These are phyloP conservation scores for Cytidiella melzeri DNA, from an alignment of 768 basidiomycete genomes.

Conservation along the genomic window DNA sequence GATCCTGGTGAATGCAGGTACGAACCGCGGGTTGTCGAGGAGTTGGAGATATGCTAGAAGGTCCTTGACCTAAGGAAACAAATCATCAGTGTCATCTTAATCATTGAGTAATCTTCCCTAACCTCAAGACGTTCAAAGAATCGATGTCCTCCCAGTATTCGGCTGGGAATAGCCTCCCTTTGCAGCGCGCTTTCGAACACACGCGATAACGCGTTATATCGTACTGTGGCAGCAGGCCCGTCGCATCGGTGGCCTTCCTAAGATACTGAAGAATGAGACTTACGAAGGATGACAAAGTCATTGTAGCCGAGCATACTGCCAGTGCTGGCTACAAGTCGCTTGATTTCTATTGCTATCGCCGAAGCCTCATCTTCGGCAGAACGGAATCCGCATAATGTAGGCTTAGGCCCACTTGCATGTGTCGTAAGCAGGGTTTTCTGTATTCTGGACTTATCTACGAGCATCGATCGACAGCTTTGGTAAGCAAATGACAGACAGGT, in stretches of 20 bases:
- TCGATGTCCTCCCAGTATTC: conserved; percentile 73
- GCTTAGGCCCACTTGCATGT: conserved; percentile 55
- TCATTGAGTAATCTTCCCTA: conserved; percentile 8
- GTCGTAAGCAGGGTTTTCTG: conserved; percentile 67
- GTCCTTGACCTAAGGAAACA: conserved; percentile 61
- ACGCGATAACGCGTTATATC: conserved; percentile 77
- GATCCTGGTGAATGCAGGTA: conserved; percentile 65
- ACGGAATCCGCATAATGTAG: conserved; percentile 47
- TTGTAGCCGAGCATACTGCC: conserved; percentile 66
- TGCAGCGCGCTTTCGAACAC: conserved; percentile 71
- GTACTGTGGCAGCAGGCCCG: conserved; percentile 38
- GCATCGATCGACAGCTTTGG: neutral
- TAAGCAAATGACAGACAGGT: neutral
- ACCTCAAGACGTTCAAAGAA: conserved; percentile 86
- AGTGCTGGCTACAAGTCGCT: conserved; percentile 64
- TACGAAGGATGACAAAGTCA: conserved; percentile 82
- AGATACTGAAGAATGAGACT: conserved; percentile 20
- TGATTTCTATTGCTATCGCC: conserved; percentile 75
- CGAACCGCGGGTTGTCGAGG: conserved; percentile 62
- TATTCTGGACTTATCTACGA: conserved; percentile 65
- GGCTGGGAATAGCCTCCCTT: conserved; percentile 69
- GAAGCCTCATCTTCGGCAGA: conserved; percentile 59
- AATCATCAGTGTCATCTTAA: neutral
- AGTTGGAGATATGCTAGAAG: conserved; percentile 78
- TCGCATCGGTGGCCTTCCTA: neutral